Conservation (phyloP, 768 basidiomycete genomes). For the Pulveroboletus sp. region DNA sequence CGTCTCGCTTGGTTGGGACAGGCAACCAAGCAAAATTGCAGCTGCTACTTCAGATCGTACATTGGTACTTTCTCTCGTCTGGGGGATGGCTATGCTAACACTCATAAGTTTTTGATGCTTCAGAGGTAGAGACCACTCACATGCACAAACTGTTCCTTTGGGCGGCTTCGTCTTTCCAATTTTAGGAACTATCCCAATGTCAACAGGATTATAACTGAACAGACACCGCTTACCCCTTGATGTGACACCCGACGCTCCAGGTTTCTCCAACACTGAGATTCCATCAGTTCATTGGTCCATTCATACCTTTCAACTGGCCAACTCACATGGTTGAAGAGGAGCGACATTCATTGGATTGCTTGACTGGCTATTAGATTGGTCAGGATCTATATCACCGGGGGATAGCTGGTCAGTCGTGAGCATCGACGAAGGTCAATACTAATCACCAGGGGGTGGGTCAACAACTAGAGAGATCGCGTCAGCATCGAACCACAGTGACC, state of each 20-base stretch:
- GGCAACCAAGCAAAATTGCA: conserved; percentile 13
- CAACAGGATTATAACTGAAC: background rate
- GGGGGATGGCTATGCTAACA: conserved; percentile 21
- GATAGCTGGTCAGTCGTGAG: background rate
- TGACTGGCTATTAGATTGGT: background rate
- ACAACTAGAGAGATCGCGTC: conserved; percentile 1
- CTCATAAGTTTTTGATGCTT: conserved; percentile 15
- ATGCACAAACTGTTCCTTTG: conserved; percentile 7
- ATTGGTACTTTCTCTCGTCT: conserved; percentile 15
- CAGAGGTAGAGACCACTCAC: conserved; percentile 11
- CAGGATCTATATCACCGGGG: conserved; percentile 2
- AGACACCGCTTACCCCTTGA: conserved; percentile 9
- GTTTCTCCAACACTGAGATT: background rate
- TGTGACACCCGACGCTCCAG: background rate
- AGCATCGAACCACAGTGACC: background rate
- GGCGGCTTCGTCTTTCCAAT: background rate
- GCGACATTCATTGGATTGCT: background rate
- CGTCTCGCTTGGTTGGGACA: conserved; percentile 2
- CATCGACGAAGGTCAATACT: background rate
- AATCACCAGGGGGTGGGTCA: conserved; percentile 4
- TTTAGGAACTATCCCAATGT: conserved; percentile 8
- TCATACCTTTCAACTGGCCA: background rate
- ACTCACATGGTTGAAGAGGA: conserved; percentile 12
- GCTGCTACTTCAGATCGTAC: conserved; percentile 18
- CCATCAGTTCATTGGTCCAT: conserved; percentile 4